Conservation (phyloP, 257 asterid genomes). For the Anisodus acutangulus region DNA sequence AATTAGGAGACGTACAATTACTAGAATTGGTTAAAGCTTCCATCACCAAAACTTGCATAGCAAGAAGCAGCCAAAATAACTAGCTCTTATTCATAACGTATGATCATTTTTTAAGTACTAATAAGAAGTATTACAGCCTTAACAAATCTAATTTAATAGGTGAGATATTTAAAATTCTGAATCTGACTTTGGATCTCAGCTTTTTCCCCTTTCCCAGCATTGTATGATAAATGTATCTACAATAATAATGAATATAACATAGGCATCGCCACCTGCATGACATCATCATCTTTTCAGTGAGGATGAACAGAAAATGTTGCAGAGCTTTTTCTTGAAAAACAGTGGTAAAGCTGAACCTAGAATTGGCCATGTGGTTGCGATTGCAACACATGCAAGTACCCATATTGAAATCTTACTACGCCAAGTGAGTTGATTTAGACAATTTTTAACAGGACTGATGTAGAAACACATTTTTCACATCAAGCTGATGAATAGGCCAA, state of each 20-base stretch:
- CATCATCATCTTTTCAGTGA: not conserved
- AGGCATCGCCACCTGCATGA: not conserved
- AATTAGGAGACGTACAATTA: too few species aligned
- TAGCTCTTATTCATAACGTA: not conserved
- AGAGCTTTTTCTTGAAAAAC: constrained; percentile 53
- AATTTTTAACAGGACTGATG: constrained; percentile 52
- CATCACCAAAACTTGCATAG: not conserved
- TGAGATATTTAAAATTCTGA: not conserved
- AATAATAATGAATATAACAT: not conserved
- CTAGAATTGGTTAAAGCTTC: not conserved
- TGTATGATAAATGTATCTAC: not conserved
- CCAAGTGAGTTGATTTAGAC: constrained; percentile 57
- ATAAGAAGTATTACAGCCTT: not conserved
- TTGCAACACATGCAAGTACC: constrained; percentile 73
- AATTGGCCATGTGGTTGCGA: constrained; percentile 73
- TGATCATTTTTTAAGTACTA: not conserved
- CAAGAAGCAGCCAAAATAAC: not conserved
- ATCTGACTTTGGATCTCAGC: not conserved
- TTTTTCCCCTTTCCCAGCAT: not conserved
- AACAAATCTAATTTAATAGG: not conserved
- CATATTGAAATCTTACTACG: constrained; percentile 54
- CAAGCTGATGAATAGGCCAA: too few species aligned
- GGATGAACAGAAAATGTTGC: constrained; percentile 31
- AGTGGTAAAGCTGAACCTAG: constrained; percentile 54
- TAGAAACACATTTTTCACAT: too few species aligned